These are phyloP conservation scores for Wickerhamiella cacticola DNA, from an alignment of 805 yeast species.

Conservation along the genomic window DNA sequence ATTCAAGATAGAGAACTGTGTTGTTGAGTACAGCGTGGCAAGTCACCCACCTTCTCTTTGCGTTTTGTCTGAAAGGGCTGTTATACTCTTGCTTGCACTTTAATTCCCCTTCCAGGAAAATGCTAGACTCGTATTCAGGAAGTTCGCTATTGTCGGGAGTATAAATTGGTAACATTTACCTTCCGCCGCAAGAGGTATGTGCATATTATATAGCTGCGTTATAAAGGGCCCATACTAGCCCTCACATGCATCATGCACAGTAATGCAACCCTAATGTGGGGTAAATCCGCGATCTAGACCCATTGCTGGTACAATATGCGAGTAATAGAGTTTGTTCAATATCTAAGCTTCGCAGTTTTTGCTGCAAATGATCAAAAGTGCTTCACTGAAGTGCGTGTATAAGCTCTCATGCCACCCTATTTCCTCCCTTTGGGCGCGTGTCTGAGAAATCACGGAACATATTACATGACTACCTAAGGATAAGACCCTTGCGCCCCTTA, in stretches of 20 bases:
- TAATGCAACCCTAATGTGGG: not conserved
- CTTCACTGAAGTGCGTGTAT: too few relatives aligned
- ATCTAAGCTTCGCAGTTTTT: too few relatives aligned
- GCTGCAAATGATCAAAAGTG: too few relatives aligned
- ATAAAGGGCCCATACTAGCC: too few relatives aligned
- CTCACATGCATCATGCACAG: not conserved
- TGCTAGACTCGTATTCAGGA: constrained; percentile 58
- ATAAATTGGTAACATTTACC: not conserved
- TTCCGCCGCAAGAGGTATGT: too few relatives aligned
- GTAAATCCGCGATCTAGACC: not conserved
- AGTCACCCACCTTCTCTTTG: constrained; percentile 57
- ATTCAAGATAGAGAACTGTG: constrained; percentile 68
- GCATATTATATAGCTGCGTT: too few relatives aligned
- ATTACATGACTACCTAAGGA: too few relatives aligned
- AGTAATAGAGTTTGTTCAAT: not conserved
- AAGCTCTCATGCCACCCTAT: too few relatives aligned
- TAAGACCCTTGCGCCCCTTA: too few relatives aligned
- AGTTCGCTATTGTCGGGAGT: constrained; percentile 31
- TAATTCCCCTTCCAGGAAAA: constrained; percentile 45
- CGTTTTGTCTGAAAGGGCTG: constrained; percentile 62
- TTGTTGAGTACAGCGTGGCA: constrained; percentile 67
- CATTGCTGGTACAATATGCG: not conserved
- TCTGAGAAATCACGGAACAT: too few relatives aligned
- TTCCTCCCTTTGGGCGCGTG: too few relatives aligned
- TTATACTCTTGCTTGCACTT: constrained; percentile 62